Conservation (phyloP, 805 yeast species). For the Teunomyces gatunensis region DNA sequence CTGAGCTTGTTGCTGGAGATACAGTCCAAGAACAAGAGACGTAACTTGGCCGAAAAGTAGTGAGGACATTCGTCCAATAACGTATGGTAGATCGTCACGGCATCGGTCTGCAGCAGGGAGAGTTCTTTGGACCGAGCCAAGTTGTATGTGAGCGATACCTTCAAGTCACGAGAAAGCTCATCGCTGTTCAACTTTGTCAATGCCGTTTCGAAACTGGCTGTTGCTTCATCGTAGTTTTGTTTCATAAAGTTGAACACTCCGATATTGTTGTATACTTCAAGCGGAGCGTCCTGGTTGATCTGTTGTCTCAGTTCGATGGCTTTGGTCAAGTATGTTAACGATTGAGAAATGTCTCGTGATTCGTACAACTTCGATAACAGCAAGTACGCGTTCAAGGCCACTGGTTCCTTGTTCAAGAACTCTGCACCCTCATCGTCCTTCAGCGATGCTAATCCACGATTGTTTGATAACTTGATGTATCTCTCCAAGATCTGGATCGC, state of each 20-base stretch:
- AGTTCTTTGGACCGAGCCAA: constrained; percentile 72
- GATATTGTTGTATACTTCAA: constrained; percentile 72
- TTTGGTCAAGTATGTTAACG: constrained; percentile 60
- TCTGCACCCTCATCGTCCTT: constrained; percentile 18
- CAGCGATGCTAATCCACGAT: constrained; percentile 34
- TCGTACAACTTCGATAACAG: constrained; percentile 72
- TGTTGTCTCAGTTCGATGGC: constrained; percentile 53
- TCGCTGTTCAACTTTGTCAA: constrained; percentile 45
- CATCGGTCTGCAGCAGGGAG: constrained; percentile 23
- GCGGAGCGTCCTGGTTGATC: constrained; percentile 45
- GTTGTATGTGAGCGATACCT: constrained; percentile 51
- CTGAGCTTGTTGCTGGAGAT: constrained; percentile 34
- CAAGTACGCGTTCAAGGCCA: constrained; percentile 61
- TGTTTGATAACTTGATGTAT: constrained; percentile 62
- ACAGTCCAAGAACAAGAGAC: constrained; percentile 62
- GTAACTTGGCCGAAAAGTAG: constrained; percentile 71
- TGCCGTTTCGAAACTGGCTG: constrained; percentile 52
- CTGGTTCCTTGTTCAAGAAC: constrained; percentile 47
- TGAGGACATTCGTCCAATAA: constrained; percentile 62
- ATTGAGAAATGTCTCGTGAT: constrained; percentile 58
- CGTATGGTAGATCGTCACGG: constrained; percentile 49
- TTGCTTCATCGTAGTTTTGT: constrained; percentile 58
- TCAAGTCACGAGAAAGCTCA: constrained; percentile 28
- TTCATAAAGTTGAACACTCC: constrained; percentile 78
- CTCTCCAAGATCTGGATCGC: constrained; percentile 68